Conservation (phyloP, 2,329 filamentous ascomycete genomes). For the Venturia carpophila region DNA sequence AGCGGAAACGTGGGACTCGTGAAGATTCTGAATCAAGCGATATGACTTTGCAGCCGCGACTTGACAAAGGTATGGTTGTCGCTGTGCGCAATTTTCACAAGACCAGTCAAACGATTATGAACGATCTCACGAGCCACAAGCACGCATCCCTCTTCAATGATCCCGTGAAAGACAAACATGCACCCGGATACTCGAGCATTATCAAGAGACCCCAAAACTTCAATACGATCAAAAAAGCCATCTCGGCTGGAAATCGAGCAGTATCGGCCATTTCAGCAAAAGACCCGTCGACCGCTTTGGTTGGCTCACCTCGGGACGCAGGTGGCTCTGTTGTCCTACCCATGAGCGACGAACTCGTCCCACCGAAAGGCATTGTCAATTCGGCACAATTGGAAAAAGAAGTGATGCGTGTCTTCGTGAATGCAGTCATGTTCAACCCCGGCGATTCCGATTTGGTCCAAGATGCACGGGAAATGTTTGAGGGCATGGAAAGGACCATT, state of each 20-base stretch:
- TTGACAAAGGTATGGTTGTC: conserved; percentile 27
- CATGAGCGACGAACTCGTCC: conserved; percentile 67
- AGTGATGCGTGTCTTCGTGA: conserved; percentile 21
- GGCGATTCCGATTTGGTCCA: conserved; percentile 85
- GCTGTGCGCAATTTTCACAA: conserved; percentile 43
- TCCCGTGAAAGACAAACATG: conserved; percentile 43
- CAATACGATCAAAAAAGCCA: conserved; percentile 43
- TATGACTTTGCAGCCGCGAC: conserved; percentile 19
- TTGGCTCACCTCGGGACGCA: conserved; percentile 51
- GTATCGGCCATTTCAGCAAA: conserved; percentile 48
- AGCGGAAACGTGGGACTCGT: conserved; percentile 35
- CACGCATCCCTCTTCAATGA: conserved; percentile 44
- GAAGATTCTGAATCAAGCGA: conserved; percentile 23
- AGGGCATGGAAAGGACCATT: conserved; percentile 73
- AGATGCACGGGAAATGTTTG: conserved; percentile 82
- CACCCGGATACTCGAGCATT: conserved; percentile 45
- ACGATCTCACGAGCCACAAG: conserved; percentile 45
- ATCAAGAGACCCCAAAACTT: conserved; percentile 46
- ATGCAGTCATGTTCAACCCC: conserved; percentile 74
- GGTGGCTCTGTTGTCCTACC: conserved; percentile 43
- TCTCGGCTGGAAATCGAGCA: conserved; percentile 47
- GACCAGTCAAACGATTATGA: conserved; percentile 42
- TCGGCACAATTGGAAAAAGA: conserved; percentile 20
- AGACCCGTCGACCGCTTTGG: conserved; percentile 53
- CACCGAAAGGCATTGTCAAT: conserved; percentile 55